These are phyloP conservation scores for Turnera subulata DNA, from an alignment of 345 rosid species.

Conservation along the genomic window DNA sequence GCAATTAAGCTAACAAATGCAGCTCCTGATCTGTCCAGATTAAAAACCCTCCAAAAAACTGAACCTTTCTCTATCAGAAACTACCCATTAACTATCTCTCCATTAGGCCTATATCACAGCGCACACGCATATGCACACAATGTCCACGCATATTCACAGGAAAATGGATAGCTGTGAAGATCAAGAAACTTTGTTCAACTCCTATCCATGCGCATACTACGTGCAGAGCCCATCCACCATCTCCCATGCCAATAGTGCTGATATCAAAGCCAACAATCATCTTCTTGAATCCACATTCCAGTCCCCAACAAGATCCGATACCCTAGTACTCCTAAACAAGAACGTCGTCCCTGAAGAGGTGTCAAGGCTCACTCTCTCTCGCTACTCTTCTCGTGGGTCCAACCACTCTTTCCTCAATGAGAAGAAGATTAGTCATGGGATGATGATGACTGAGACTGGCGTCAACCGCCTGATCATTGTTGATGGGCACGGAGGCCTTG, in stretches of 20 bases:
- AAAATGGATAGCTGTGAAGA: slow-evolving; percentile 44
- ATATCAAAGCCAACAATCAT: slow-evolving; percentile 16
- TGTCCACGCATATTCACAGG: slow-evolving; percentile 11
- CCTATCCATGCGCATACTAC: slow-evolving; percentile 49
- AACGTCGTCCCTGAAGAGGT: slow-evolving; percentile 14
- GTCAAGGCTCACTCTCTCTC: slow-evolving; percentile 38
- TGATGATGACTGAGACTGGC: slow-evolving; percentile 3
- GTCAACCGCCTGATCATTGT: slow-evolving; percentile 44
- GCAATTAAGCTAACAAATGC: too few relatives aligned
- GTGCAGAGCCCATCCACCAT: slow-evolving; percentile 76
- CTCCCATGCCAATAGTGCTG: slow-evolving; percentile 48
- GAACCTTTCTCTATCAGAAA: too few relatives aligned
- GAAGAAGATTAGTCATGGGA: slow-evolving; percentile 16
- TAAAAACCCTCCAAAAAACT: too few relatives aligned
- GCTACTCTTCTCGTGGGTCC: slow-evolving; percentile 50
- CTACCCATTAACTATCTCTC: too few relatives aligned
- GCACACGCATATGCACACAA: background rate
- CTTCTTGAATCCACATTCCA: slow-evolving; percentile 28
- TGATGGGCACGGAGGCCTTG: too few relatives aligned
- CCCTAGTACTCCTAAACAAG: slow-evolving; percentile 12
- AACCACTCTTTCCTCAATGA: slow-evolving; percentile 38
- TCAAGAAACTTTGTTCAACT: slow-evolving; percentile 35
- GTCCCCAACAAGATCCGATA: slow-evolving; percentile 38
- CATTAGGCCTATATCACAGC: too few relatives aligned
- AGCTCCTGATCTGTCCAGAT: too few relatives aligned